Evolutionary conservation across 352 stramenopile species (phyloP).

Genomic region (Phytophthora syringae): DNA sequence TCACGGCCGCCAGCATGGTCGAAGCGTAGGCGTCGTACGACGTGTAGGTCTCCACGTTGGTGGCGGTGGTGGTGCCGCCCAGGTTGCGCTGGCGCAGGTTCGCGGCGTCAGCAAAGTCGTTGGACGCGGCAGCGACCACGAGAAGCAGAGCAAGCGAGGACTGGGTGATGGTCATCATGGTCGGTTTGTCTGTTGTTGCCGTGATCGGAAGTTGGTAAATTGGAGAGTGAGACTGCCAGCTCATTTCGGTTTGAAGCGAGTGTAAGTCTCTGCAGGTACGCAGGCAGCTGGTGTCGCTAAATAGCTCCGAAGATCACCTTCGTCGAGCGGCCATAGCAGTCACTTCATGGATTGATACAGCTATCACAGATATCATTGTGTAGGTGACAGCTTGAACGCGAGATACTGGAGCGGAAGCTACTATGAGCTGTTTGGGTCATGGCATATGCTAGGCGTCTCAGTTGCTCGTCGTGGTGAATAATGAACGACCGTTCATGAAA

Average conservation of each 20-base stretch:
- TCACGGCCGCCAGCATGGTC: slow-evolving; percentile 50
- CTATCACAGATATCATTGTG: neutral
- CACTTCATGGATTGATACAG: too few relatives aligned
- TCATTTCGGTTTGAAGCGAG: neutral
- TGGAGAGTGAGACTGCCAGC: neutral
- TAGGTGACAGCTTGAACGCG: neutral
- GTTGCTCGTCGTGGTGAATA: too few relatives aligned
- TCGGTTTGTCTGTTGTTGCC: neutral
- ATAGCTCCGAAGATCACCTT: neutral
- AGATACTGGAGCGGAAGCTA: too few relatives aligned
- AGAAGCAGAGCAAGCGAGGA: slow-evolving; percentile 12
- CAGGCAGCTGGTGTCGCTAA: neutral
- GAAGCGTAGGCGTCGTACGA: slow-evolving; percentile 11
- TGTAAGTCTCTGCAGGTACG: neutral
- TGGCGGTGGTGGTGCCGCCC: too few relatives aligned
- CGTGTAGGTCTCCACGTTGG: slow-evolving; percentile 26
- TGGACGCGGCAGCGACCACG: slow-evolving; percentile 1
- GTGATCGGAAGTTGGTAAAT: slow-evolving; percentile 4
- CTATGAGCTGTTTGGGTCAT: too few relatives aligned
- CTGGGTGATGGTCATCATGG: slow-evolving; percentile 2
- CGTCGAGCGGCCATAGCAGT: too few relatives aligned
- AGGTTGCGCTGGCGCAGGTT: slow-evolving; percentile 23
- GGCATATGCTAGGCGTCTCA: too few relatives aligned
- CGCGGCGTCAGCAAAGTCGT: slow-evolving; percentile 1
- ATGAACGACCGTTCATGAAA: too few relatives aligned